These are phyloP conservation scores for Biscogniauxia mediterranea DNA, from an alignment of 2,329 filamentous ascomycete species.

Conservation along the genomic window DNA sequence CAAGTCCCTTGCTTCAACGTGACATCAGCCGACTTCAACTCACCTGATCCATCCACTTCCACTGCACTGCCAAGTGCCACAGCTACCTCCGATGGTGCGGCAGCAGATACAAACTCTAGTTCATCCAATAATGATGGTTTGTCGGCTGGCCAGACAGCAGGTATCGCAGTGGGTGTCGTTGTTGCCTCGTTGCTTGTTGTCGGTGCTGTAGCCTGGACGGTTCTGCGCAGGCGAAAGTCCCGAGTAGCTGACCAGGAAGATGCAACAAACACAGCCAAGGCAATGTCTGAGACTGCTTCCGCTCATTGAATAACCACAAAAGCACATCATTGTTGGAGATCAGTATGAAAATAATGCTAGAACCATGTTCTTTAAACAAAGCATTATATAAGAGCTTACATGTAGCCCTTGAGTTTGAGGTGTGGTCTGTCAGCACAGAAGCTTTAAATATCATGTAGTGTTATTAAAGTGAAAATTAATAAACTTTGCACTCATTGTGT, in stretches of 20 bases:
- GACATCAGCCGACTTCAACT: conserved; percentile 32
- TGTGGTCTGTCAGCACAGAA: too few relatives aligned
- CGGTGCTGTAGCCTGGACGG: conserved; percentile 27
- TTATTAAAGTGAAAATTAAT: too few relatives aligned
- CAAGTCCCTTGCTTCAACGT: conserved; percentile 40
- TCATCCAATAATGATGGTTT: conserved; percentile 29
- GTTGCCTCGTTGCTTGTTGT: conserved; percentile 32
- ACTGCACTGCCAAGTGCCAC: conserved; percentile 18
- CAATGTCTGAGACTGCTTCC: conserved; percentile 18
- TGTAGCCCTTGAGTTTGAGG: too few relatives aligned
- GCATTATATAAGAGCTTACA: too few relatives aligned
- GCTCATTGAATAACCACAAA: background rate
- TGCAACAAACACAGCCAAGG: conserved; percentile 7
- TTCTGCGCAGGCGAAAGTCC: conserved; percentile 24
- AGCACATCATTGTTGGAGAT: too few relatives aligned
- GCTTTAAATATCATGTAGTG: too few relatives aligned
- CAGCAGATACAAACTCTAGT: conserved; percentile 4
- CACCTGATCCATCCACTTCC: conserved; percentile 22
- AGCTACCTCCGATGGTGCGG: conserved; percentile 4
- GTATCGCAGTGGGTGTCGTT: conserved; percentile 37
- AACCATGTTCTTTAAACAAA: too few relatives aligned
- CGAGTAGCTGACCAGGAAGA: conserved; percentile 14
- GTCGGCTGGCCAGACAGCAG: conserved; percentile 35
- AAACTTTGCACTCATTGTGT: too few relatives aligned
- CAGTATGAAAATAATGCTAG: too few relatives aligned